These are phyloP conservation scores for Sordariomycetes sp. DNA, from an alignment of 2,329 filamentous ascomycete species.

Conservation along the genomic window DNA sequence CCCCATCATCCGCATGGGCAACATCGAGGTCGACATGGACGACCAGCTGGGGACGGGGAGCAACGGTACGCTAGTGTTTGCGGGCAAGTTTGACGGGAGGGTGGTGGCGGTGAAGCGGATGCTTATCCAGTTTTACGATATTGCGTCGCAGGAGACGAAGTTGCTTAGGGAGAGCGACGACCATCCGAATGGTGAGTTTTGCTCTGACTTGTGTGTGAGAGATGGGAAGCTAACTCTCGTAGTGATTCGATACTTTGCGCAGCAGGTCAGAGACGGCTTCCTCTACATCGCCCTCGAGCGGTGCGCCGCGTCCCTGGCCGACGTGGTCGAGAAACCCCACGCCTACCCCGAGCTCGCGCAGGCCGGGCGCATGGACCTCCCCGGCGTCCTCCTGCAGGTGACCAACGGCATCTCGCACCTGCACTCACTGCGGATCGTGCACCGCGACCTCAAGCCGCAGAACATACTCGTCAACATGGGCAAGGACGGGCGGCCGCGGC, in stretches of 20 bases:
- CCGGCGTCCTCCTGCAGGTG: slow-evolving; percentile 76
- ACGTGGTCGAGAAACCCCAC: slow-evolving; percentile 71
- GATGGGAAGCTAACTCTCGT: slow-evolving; percentile 13
- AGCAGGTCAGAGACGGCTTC: slow-evolving; percentile 80
- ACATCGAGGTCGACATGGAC: slow-evolving; percentile 53
- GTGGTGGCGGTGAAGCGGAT: slow-evolving; percentile 95
- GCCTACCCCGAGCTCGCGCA: slow-evolving; percentile 58
- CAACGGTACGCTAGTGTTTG: slow-evolving; percentile 93
- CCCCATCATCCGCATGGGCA: slow-evolving; percentile 49
- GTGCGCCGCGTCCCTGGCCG: slow-evolving; percentile 86
- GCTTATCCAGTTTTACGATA: slow-evolving; percentile 90
- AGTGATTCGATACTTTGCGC: slow-evolving; percentile 94
- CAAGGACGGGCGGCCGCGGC: slow-evolving; percentile 60
- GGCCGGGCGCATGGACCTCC: slow-evolving; percentile 65
- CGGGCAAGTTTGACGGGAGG: slow-evolving; percentile 86
- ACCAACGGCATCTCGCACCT: slow-evolving; percentile 81
- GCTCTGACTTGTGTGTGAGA: background rate
- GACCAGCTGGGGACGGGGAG: slow-evolving; percentile 67
- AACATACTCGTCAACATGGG: slow-evolving; percentile 83
- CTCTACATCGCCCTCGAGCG: slow-evolving; percentile 93
- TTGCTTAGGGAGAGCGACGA: slow-evolving; percentile 88
- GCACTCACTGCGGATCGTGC: slow-evolving; percentile 86
- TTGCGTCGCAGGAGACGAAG: slow-evolving; percentile 88
- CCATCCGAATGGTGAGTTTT: slow-evolving; percentile 63
- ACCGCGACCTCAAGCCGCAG: slow-evolving; percentile 93